Evolutionary conservation across 2,329 filamentous ascomycete genomes (phyloP).

Genomic region (Lasiodiplodia citricola): DNA sequence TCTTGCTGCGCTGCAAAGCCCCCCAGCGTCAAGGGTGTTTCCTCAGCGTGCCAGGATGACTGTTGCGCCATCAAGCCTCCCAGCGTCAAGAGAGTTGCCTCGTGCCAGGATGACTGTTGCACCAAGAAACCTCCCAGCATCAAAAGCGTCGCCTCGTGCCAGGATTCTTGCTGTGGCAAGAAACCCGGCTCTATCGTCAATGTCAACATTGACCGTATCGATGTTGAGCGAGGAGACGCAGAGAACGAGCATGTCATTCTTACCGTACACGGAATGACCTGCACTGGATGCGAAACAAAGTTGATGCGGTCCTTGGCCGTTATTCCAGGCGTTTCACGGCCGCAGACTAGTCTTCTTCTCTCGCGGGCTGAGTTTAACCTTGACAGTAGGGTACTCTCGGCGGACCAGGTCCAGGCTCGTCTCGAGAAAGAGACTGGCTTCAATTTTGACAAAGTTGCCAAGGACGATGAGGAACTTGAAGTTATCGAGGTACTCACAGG

Average conservation of each 20-base stretch:
- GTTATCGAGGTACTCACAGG: slow-evolving; percentile 58
- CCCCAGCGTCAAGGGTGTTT: neutral
- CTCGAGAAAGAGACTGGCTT: slow-evolving; percentile 67
- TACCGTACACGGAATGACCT: slow-evolving; percentile 72
- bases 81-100: neutral
- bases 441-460: slow-evolving; percentile 56
- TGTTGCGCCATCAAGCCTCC: neutral
- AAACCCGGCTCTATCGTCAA: neutral
- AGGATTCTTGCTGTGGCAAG: neutral
- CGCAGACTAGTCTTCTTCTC: slow-evolving; percentile 69
- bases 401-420: slow-evolving; percentile 53
- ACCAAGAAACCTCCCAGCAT: neutral
- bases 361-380: slow-evolving; percentile 70
- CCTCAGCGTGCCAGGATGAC: neutral
- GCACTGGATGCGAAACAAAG: slow-evolving; percentile 73
- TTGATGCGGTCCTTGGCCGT: slow-evolving; percentile 58
- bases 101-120: neutral
- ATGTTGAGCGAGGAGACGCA: slow-evolving; percentile 36
- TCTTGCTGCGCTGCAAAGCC: neutral
- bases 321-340: slow-evolving; percentile 57
- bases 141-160: neutral
- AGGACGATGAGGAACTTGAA: slow-evolving; percentile 50
- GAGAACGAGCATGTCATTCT: slow-evolving; percentile 62
- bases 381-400: slow-evolving; percentile 42
- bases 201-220: neutral